Percentiles rank a stretch among this genome's conserved stretches.
phyloP scores from a whole-genome alignment of 371 early-diverging fungal species.

The Entomophthora muscae region DNA sequence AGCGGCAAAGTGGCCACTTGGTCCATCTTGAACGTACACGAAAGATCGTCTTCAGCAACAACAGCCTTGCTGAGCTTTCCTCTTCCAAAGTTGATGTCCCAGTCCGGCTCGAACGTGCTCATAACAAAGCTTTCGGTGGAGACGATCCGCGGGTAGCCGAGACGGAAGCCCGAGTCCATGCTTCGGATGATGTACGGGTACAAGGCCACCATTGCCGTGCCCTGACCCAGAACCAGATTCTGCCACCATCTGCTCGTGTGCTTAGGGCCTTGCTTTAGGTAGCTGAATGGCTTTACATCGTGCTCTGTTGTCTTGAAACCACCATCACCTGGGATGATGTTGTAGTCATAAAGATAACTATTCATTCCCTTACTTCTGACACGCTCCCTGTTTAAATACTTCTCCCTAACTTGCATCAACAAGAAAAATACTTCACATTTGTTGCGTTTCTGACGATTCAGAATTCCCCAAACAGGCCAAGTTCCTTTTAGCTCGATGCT shows the following conservation, averaged over 20 bases:
- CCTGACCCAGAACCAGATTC: constrained; percentile 19
- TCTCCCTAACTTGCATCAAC: no score
- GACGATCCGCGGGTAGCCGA: constrained; percentile 8
- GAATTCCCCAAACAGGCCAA: no score
- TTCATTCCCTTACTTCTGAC: no score
- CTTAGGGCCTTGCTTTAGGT: neutral
- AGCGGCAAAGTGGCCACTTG: constrained; percentile 10
- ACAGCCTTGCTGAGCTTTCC: constrained; percentile 9
- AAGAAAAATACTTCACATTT: no score
- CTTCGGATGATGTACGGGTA: constrained; percentile 19
- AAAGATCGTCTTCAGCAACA: constrained; percentile 7
- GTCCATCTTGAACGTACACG: constrained; percentile 10
- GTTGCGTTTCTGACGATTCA: no score
- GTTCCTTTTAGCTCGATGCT: no score
- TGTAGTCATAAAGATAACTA: no score
- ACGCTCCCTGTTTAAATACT: no score
- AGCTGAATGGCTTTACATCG: neutral
- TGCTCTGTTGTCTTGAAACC: neutral
- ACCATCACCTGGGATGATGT: no score
- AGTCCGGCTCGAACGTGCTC: neutral
- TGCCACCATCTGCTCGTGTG: constrained; percentile 27
- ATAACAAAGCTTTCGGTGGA: constrained; percentile 3
- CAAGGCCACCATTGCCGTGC: constrained; percentile 15
- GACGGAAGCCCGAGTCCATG: neutral
- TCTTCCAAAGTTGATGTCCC: neutral